These are phyloP conservation scores for Microbotryum saponariae DNA, from an alignment of 1,284 basidiomycete species.

Conservation along the genomic window DNA sequence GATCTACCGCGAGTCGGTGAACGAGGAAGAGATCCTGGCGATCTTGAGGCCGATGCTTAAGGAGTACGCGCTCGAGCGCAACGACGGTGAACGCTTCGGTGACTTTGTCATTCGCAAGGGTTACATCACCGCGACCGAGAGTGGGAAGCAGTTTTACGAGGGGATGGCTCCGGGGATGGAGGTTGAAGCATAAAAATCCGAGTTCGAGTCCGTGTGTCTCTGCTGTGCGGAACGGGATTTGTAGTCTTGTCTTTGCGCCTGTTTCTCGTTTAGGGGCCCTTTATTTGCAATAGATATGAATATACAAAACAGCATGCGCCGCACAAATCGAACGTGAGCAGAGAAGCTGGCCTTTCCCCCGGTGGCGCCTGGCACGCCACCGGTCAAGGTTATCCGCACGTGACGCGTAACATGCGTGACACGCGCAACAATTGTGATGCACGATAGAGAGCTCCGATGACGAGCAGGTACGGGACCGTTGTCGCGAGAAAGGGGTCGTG, in stretches of 20 bases:
- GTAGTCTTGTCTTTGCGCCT: not conserved
- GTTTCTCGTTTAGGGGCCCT: not conserved
- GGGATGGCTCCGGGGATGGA: too few species aligned
- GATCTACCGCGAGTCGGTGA: constrained; percentile 64
- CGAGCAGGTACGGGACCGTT: too few species aligned
- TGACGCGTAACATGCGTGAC: too few species aligned
- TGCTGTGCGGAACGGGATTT: not conserved
- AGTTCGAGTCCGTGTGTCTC: not conserved
- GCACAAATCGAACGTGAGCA: too few species aligned
- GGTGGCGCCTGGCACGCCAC: too few species aligned
- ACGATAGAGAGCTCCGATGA: too few species aligned
- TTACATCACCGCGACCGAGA: constrained; percentile 30
- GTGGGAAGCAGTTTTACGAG: constrained; percentile 33
- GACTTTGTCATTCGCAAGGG: constrained; percentile 71
- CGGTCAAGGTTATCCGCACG: too few species aligned
- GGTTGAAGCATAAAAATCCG: constrained; percentile 7
- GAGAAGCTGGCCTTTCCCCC: too few species aligned
- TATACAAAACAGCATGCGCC: not conserved
- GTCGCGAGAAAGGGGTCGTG: too few species aligned
- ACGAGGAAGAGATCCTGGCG: constrained; percentile 85
- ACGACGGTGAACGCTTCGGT: constrained; percentile 86
- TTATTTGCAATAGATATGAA: not conserved
- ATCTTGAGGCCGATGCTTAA: constrained; percentile 90
- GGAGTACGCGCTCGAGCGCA: constrained; percentile 77
- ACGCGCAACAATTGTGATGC: too few species aligned